phyloP scores from a whole-genome alignment of 73 alveolate species.

The Urostyla sp. region DNA sequence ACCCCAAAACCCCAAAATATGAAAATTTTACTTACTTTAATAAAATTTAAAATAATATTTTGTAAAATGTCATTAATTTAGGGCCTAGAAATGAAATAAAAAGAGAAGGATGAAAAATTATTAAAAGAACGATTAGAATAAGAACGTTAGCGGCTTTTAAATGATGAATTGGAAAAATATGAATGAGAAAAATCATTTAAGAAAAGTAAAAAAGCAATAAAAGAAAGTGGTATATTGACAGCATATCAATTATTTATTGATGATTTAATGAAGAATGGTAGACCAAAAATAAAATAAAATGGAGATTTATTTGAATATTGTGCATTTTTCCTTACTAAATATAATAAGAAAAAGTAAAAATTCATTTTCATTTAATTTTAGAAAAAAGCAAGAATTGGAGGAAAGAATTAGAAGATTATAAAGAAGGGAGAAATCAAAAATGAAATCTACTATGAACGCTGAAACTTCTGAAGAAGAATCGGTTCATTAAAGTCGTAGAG shows the following conservation, averaged over 20 bases:
- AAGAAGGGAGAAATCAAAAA: constrained; percentile 38
- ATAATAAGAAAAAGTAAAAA: constrained; percentile 17
- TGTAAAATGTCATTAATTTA: constrained; percentile 22
- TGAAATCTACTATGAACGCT: constrained; percentile 15
- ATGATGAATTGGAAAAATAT: constrained; percentile 13
- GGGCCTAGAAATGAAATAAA: constrained; percentile 28
- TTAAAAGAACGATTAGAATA: constrained; percentile 18
- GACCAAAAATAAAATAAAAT: constrained; percentile 36
- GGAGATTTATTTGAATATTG: constrained; percentile 41
- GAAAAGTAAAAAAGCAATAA: constrained; percentile 32
- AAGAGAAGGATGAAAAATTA: constrained; percentile 37
- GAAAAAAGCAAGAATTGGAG: constrained; percentile 40
- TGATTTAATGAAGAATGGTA: constrained; percentile 31
- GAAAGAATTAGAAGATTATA: constrained; percentile 22
- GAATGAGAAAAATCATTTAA: constrained; percentile 26
- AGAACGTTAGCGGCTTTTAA: constrained; percentile 3
- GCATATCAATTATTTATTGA: constrained; percentile 32
- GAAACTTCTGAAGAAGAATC: too few species aligned
- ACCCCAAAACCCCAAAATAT: too few species aligned
- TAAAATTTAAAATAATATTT: too few species aligned
- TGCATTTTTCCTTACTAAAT: neutral
- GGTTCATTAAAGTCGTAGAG: too few species aligned
- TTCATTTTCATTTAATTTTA: neutral
- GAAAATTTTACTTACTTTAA: too few species aligned
- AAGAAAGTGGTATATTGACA: constrained; percentile 21